A percentile compares a stretch with the other conserved stretches of the same genome.
phyloP scores from a whole-genome alignment of 306 rosid genomes.

The Cicer chorassanicum region DNA sequence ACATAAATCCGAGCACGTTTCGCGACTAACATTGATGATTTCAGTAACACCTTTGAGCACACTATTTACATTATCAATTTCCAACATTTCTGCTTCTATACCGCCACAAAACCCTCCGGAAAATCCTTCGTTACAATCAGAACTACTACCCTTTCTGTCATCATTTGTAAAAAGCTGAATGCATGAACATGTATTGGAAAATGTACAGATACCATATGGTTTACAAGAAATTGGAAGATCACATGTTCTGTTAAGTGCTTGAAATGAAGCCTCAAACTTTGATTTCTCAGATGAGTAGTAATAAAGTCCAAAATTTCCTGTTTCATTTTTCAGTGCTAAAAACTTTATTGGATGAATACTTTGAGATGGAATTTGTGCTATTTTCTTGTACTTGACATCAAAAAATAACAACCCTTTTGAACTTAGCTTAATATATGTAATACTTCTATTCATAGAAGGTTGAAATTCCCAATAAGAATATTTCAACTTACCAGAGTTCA shows the following conservation, averaged over 20 bases:
- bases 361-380: conserved; percentile 66
- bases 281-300: conserved; percentile 60
- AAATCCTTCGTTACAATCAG: conserved; percentile 51
- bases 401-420: conserved; percentile 66
- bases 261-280: conserved; percentile 74
- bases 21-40: conserved; percentile 58
- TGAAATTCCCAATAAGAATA: conserved; percentile 91
- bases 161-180: conserved; percentile 48
- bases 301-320: conserved; percentile 83
- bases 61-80: conserved; percentile 62
- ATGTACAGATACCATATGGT: conserved; percentile 83
- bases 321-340: conserved; percentile 71
- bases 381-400: conserved; percentile 64
- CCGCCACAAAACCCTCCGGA: conserved; percentile 52
- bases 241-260: conserved; percentile 79
- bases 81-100: conserved; percentile 62
- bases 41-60: conserved; percentile 54
- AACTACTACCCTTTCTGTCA: conserved; percentile 31
- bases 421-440: conserved; percentile 63
- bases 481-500: conserved; percentile 60
- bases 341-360: conserved; percentile 60
- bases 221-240: conserved; percentile 86
- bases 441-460: conserved; percentile 71
- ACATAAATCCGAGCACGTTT: conserved; percentile 64
- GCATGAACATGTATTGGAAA: conserved; percentile 76